Evolutionary conservation across 2,329 filamentous ascomycete genomes (phyloP).

Genomic region (Aspergillus sp.): DNA sequence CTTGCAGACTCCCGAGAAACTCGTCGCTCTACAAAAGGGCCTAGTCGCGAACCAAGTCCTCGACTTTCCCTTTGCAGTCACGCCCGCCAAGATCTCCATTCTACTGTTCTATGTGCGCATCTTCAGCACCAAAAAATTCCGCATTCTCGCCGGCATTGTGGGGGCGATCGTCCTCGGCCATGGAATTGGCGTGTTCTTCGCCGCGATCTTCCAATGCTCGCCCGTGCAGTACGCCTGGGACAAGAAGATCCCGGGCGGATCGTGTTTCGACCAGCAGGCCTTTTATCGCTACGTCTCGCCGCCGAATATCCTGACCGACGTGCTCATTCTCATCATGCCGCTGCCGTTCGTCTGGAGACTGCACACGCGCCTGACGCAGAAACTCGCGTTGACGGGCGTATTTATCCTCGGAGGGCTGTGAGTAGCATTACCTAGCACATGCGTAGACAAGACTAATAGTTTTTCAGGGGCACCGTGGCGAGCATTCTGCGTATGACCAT

Average conservation of each 20-base stretch:
- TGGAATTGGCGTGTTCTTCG: slow-evolving; percentile 19
- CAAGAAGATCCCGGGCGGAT: slow-evolving; percentile 7
- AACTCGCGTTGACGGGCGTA: slow-evolving; percentile 19
- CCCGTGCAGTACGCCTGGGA: slow-evolving; percentile 19
- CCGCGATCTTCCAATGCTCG: slow-evolving; percentile 22
- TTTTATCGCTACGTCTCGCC: slow-evolving; percentile 21
- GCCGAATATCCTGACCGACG: slow-evolving; percentile 10
- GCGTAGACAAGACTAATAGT: background rate
- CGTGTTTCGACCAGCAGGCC: slow-evolving; percentile 16
- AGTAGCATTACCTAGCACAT: slow-evolving; percentile 1
- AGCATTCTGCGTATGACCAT: slow-evolving; percentile 17
- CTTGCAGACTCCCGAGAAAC: slow-evolving; percentile 6
- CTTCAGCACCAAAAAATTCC: slow-evolving; percentile 17
- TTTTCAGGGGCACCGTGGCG: slow-evolving; percentile 15
- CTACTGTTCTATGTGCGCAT: slow-evolving; percentile 25
- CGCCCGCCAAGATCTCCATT: slow-evolving; percentile 23
- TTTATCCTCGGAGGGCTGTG: slow-evolving; percentile 23
- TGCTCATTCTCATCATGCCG: slow-evolving; percentile 13
- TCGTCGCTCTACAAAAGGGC: slow-evolving; percentile 16
- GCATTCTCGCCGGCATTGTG: slow-evolving; percentile 16
- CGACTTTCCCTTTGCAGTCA: slow-evolving; percentile 21
- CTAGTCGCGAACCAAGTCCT: slow-evolving; percentile 17
- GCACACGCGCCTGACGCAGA: slow-evolving; percentile 11
- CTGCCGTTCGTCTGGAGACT: slow-evolving; percentile 15
- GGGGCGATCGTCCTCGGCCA: slow-evolving; percentile 16